Percentiles rank a stretch among this genome's conserved stretches.
phyloP scores from a whole-genome alignment of 2,329 filamentous ascomycete genomes.

The Phyllosticta capitalensis region DNA sequence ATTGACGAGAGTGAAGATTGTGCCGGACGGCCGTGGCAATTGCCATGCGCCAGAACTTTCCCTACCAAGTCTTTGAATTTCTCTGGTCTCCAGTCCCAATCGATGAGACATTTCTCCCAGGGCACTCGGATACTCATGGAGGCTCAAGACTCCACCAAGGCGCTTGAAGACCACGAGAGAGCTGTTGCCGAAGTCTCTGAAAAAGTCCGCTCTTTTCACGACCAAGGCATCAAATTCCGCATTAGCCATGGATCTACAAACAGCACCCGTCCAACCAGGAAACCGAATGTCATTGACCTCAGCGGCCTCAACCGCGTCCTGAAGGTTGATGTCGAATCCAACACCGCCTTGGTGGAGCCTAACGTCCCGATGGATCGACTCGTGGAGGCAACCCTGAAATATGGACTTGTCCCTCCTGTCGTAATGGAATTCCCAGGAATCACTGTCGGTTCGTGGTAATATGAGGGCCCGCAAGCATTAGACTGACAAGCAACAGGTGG shows the following conservation, averaged over 20 bases:
- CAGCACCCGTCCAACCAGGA: slow-evolving; percentile 50
- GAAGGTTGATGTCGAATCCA: slow-evolving; percentile 42
- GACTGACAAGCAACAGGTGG: slow-evolving; percentile 31
- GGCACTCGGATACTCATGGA: background rate
- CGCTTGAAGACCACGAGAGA: slow-evolving; percentile 31
- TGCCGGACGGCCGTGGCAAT: background rate
- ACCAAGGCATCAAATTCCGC: slow-evolving; percentile 50
- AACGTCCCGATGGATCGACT: slow-evolving; percentile 60
- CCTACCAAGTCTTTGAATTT: background rate
- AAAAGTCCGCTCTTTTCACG: slow-evolving; percentile 41
- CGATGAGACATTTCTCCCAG: background rate
- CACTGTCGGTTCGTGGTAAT: slow-evolving; percentile 41
- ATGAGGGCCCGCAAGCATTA: no score
- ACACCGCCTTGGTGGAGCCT: slow-evolving; percentile 57
- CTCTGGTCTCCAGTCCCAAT: background rate
- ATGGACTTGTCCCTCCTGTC: slow-evolving; percentile 52
- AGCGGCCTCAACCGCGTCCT: slow-evolving; percentile 55
- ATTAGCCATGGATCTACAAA: slow-evolving; percentile 71
- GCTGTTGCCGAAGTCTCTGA: slow-evolving; percentile 38
- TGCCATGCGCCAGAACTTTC: background rate
- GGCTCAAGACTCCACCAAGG: background rate
- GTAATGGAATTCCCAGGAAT: slow-evolving; percentile 68
- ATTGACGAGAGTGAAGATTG: background rate
- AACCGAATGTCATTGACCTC: slow-evolving; percentile 51
- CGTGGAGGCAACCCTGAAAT: slow-evolving; percentile 45